A percentile compares a stretch with the other conserved stretches of the same genome.
Evolutionary conservation across 2,329 filamentous ascomycete species (phyloP).

Genomic region (Aspergillus piperis): DNA sequence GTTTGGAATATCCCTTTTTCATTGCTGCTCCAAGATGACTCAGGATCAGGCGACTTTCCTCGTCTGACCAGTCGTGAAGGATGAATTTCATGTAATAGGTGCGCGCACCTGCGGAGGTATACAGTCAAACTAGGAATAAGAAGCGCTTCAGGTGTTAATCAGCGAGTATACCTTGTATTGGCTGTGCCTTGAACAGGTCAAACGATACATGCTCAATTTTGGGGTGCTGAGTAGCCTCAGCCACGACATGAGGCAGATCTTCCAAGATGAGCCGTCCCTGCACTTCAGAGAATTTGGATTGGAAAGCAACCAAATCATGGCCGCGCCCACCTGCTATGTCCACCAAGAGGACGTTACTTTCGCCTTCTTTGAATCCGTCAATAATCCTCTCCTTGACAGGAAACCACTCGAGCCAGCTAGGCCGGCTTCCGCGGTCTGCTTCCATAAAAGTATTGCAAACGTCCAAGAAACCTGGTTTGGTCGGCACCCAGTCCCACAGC

Average conservation of each 20-base stretch:
- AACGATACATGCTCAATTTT: conserved; percentile 1
- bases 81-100: conserved; percentile 3
- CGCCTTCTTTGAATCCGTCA: not conserved
- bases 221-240: not conserved
- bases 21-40: not conserved
- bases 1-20: not conserved
- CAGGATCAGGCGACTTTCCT: not conserved
- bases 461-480: not conserved
- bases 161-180: conserved; percentile 3
- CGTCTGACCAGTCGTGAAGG: not conserved
- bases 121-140: not conserved
- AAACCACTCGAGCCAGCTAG: conserved; percentile 17
- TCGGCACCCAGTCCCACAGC: conserved; percentile 14
- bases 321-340: conserved; percentile 15
- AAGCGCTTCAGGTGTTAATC: too few species aligned
- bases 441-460: conserved; percentile 16
- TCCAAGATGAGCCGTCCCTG: conserved; percentile 10
- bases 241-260: conserved; percentile 10
- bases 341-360: conserved; percentile 3
- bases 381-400: conserved; percentile 11
- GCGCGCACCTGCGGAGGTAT: not conserved
- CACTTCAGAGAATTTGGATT: conserved; percentile 1
- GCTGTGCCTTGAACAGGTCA: conserved; percentile 12
- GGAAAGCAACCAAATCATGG: conserved; percentile 4
- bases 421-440: conserved; percentile 10